Percentiles rank a stretch among this genome's conserved stretches.
Evolutionary conservation across 2,329 filamentous ascomycete species (phyloP).

Genomic region (Pseudogymnoascus sp.): DNA sequence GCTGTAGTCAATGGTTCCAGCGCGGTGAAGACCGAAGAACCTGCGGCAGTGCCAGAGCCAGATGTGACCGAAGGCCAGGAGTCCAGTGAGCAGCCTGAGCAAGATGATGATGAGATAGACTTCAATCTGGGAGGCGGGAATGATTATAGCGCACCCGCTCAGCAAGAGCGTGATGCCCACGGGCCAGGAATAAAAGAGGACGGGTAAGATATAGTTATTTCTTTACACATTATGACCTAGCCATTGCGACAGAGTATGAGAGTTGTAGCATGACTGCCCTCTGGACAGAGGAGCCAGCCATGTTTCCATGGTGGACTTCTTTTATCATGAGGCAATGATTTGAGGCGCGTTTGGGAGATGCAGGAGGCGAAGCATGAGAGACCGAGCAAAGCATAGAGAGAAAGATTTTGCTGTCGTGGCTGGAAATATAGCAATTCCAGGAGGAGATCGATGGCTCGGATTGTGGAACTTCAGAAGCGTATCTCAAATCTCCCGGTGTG

Average conservation of each 20-base stretch:
- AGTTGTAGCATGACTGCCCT: not conserved
- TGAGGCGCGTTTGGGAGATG: constrained; percentile 1
- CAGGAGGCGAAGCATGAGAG: not conserved
- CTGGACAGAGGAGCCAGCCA: not conserved
- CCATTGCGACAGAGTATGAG: constrained; percentile 4
- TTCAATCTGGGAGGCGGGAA: constrained; percentile 46
- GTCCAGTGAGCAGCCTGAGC: constrained; percentile 41
- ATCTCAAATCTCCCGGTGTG: not conserved
- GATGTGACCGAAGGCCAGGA: constrained; percentile 32
- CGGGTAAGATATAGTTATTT: constrained; percentile 61
- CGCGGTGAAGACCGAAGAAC: constrained; percentile 23
- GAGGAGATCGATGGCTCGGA: not conserved
- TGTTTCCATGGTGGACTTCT: not conserved
- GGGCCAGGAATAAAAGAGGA: constrained; percentile 81
- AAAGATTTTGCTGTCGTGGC: not conserved
- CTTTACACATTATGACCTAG: constrained; percentile 13
- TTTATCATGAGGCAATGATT: not conserved
- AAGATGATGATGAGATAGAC: constrained; percentile 53
- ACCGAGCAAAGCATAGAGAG: not conserved
- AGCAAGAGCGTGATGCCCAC: constrained; percentile 32
- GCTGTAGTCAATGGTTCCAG: constrained; percentile 26
- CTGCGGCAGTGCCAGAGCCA: constrained; percentile 16
- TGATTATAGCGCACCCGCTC: constrained; percentile 26
- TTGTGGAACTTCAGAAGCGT: constrained; percentile 2
- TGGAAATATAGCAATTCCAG: not conserved